phyloP scores from a whole-genome alignment of 2,329 filamentous ascomycete genomes.

The Trichoderma sp. region DNA sequence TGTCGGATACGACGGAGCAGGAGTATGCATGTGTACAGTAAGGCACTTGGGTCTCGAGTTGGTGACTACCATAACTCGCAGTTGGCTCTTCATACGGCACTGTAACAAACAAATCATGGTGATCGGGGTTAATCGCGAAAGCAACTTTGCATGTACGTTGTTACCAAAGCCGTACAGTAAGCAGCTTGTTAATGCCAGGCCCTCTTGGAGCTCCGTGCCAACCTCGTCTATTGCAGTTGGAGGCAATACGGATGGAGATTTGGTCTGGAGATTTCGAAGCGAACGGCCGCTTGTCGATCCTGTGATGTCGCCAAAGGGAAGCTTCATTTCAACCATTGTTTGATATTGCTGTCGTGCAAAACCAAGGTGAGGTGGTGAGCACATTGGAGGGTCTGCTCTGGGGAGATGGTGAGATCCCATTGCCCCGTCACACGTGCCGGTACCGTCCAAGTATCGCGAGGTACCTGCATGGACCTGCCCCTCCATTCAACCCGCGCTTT shows the following conservation, averaged over 20 bases:
- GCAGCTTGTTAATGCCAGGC: background rate
- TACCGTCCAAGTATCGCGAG: background rate
- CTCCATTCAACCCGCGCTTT: background rate
- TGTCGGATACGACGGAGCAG: background rate
- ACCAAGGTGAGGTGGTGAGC: background rate
- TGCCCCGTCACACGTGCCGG: background rate
- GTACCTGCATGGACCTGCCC: slow-evolving; percentile 9
- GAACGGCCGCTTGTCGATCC: background rate
- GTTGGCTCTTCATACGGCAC: background rate
- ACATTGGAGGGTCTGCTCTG: background rate
- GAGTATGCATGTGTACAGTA: background rate
- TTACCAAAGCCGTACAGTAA: background rate
- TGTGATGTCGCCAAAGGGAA: background rate
- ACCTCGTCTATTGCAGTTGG: slow-evolving; percentile 2
- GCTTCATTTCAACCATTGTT: background rate
- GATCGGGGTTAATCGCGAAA: background rate
- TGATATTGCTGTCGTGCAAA: background rate
- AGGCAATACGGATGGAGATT: background rate
- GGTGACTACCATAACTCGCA: background rate
- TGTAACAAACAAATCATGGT: background rate
- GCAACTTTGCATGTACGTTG: background rate
- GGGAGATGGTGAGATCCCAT: background rate
- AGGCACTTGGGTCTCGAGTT: background rate
- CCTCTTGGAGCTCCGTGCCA: background rate
- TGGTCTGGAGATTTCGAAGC: background rate